Percentiles rank a stretch among this genome's conserved stretches.
These are phyloP conservation scores for Suillus plorans DNA, from an alignment of 768 basidiomycete genomes.

Conservation along the genomic window DNA sequence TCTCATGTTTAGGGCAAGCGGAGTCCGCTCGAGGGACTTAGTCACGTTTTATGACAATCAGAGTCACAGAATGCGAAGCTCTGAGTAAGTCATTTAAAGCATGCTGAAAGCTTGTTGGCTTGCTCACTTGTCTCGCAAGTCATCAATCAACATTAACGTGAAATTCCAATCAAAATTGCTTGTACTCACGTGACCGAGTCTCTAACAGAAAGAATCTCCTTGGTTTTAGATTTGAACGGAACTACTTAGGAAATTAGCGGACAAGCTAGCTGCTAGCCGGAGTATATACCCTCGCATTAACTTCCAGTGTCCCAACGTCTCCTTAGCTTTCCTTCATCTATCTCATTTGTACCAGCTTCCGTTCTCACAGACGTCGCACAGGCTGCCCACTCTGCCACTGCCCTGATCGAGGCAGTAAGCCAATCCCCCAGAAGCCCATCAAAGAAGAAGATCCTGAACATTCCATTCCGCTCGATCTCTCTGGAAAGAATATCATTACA, in stretches of 20 bases:
- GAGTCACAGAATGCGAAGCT: background rate
- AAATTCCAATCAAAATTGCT: background rate
- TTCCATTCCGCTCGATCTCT: constrained; percentile 42
- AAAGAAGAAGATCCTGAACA: constrained; percentile 58
- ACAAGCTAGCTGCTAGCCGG: background rate
- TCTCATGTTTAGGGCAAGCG: background rate
- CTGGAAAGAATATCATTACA: constrained; percentile 61
- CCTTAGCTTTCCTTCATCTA: background rate
- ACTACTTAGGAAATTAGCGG: background rate
- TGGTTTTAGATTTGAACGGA: background rate
- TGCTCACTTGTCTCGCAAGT: no score
- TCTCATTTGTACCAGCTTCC: constrained; percentile 34
- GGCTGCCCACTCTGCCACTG: constrained; percentile 53
- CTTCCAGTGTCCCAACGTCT: background rate
- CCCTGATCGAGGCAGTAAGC: constrained; percentile 39
- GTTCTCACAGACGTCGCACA: constrained; percentile 45
- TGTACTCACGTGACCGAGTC: background rate
- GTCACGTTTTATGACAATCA: background rate
- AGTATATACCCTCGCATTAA: background rate
- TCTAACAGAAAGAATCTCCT: background rate
- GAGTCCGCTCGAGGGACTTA: background rate
- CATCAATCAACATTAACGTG: no score
- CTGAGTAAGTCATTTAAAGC: background rate
- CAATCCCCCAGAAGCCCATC: constrained; percentile 50
- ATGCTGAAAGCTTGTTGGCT: no score